A percentile compares a stretch with the other conserved stretches of the same genome.
Evolutionary conservation across 164 flowering plant species (phyloP).

Genomic region (Annona squamosa): DNA sequence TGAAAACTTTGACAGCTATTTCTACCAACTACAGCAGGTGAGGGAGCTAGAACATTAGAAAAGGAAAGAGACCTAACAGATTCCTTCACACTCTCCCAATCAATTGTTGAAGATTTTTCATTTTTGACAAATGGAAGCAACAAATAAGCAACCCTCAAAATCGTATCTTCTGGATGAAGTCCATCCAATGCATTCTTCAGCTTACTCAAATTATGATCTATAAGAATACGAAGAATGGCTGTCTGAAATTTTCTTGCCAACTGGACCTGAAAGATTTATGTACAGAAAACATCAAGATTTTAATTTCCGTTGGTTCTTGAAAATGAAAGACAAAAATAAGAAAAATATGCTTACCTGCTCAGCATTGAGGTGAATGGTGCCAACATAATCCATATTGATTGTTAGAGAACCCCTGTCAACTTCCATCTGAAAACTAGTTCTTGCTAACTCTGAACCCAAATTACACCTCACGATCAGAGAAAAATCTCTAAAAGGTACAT

Average conservation of each 20-base stretch:
- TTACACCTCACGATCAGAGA: conserved; percentile 39
- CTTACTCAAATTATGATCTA: conserved; percentile 31
- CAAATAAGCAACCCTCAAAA: conserved; percentile 41
- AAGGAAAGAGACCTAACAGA: conserved; percentile 32
- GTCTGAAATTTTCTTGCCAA: conserved; percentile 54
- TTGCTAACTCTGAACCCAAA: conserved; percentile 34
- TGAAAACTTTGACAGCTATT: conserved; percentile 4
- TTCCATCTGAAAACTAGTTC: conserved; percentile 31
- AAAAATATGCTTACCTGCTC: conserved; percentile 33
- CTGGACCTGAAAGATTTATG: conserved; percentile 37
- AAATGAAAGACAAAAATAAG: neutral
- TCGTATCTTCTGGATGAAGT: conserved; percentile 5
- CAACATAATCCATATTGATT: conserved; percentile 35
- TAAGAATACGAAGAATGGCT: conserved; percentile 42
- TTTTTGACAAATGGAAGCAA: conserved; percentile 44
- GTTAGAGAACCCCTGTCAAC: conserved; percentile 33
- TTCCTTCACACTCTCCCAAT: conserved; percentile 32
- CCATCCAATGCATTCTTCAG: conserved; percentile 25
- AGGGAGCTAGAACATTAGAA: conserved; percentile 6
- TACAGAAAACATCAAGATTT: neutral
- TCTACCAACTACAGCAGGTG: conserved; percentile 6
- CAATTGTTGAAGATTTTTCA: conserved; percentile 14
- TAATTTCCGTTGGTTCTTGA: neutral
- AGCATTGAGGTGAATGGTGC: conserved; percentile 28
- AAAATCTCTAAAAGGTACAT: conserved; percentile 35